Evolutionary conservation across 805 yeast genomes (phyloP), one percentile per base, ranked within the genome.

Genomic region (Lipomyces anomalus): DNA sequence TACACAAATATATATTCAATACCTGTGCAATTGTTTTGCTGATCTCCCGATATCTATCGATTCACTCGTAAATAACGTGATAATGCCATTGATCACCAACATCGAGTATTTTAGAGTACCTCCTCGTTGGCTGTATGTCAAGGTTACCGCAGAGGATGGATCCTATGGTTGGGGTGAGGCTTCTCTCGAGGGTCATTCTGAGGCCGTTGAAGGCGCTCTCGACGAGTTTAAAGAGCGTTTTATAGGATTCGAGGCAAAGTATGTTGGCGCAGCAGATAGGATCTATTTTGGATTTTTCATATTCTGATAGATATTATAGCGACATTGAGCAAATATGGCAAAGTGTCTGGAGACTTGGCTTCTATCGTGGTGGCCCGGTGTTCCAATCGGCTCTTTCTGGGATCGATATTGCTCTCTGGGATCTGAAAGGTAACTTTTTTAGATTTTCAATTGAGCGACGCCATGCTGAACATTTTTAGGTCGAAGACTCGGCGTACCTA

Each of bases 361-460:
- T 58, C 45, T 58, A 58, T 49, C 47, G 61, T 18, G 61, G 61
- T 2, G 61, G 61, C 21, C 52, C 53, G 11, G 61, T 58, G 33
- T 43, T 58, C 35, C 58, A 57, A 60, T 57, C 61, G 21, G 61
- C 61, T n/a, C 42, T 58, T 13, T 40, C 61, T 22, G 61, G 61
- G 13, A 50, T 58, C 16, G 61, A 58, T 44, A 58, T 58, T 38
- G 61, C 61, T 5, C 51, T 58, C 42, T 58, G 61, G 61, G 61
- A 58, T 42, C 52, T 58, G 46, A 58, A 58, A 44, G 30, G 30
- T 26, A 9, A 9, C 11, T 26, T 9, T 9, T 13, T 9, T 9
- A 26, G 11, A 26, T 9, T 9, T 26, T 26, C 30, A 26, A 9
- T 13, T n/a, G n/a, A n/a, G n/a, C n/a, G n/a, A n/a, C n/a, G n/a